phyloP scores from a whole-genome alignment of 1,284 basidiomycete species.

The Xanthoconium separans region DNA sequence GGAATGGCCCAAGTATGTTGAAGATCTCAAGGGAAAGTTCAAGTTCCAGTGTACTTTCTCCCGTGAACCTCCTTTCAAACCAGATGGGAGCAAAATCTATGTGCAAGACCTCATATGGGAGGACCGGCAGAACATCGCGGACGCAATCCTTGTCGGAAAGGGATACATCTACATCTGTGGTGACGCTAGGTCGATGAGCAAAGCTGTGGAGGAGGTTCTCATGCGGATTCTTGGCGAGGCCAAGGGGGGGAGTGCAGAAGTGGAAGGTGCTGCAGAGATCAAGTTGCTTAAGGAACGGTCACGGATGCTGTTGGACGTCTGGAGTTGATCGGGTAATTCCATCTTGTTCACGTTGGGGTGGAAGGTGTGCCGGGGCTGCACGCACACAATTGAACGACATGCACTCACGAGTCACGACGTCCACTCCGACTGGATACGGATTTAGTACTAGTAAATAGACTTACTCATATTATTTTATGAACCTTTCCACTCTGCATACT shows the following conservation, averaged over 20 bases:
- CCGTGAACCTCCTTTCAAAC: slow-evolving; percentile 79
- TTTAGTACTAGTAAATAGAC: slow-evolving; percentile 22
- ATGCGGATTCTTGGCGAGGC: slow-evolving; percentile 89
- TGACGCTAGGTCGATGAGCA: slow-evolving; percentile 96
- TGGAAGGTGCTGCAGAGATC: slow-evolving; percentile 87
- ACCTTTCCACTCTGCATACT: background rate
- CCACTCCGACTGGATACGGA: no score
- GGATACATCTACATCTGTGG: slow-evolving; percentile 96
- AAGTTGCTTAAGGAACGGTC: slow-evolving; percentile 93
- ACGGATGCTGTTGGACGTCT: slow-evolving; percentile 78
- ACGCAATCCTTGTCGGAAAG: slow-evolving; percentile 90
- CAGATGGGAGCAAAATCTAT: slow-evolving; percentile 95
- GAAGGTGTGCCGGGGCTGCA: background rate
- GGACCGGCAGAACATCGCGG: slow-evolving; percentile 75
- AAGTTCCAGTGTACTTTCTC: slow-evolving; percentile 87
- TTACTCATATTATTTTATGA: slow-evolving; percentile 12
- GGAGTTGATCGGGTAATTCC: slow-evolving; percentile 53
- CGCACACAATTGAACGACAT: slow-evolving; percentile 7
- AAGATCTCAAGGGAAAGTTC: slow-evolving; percentile 91
- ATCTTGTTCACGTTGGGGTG: background rate
- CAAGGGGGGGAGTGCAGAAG: slow-evolving; percentile 82
- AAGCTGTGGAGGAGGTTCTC: slow-evolving; percentile 88
- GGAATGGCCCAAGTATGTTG: slow-evolving; percentile 89
- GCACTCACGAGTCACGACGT: slow-evolving; percentile 4
- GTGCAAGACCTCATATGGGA: slow-evolving; percentile 97